Percentiles rank a stretch among this genome's conserved stretches.
phyloP scores from a whole-genome alignment of 768 basidiomycete species.

The Suillus ampliporus region DNA sequence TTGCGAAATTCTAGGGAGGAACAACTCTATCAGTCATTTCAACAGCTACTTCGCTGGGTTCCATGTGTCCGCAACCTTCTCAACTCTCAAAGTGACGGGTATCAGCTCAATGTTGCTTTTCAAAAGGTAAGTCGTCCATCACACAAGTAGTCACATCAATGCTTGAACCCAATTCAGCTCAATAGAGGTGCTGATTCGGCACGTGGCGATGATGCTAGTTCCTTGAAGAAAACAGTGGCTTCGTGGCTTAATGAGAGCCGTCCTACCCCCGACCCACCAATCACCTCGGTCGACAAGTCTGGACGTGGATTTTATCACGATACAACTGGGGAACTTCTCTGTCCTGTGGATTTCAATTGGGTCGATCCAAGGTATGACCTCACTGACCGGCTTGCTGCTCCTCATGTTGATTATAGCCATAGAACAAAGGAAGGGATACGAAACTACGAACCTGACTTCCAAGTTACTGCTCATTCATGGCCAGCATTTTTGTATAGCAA shows the following conservation, averaged over 20 bases:
- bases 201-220: conserved; percentile 16
- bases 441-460: conserved; percentile 16
- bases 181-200: conserved; percentile 20
- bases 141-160: background rate
- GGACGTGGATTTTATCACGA: conserved; percentile 7
- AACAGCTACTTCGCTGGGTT: conserved; percentile 16
- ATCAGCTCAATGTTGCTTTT: conserved; percentile 6
- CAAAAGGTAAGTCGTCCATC: conserved; percentile 10
- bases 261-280: background rate
- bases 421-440: conserved; percentile 2
- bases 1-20: background rate
- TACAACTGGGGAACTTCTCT: conserved; percentile 9
- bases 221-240: conserved; percentile 7
- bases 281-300: background rate
- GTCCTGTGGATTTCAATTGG: conserved; percentile 17
- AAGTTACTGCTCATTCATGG: conserved; percentile 24
- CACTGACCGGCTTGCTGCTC: background rate
- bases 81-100: background rate
- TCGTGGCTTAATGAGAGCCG: conserved; percentile 16
- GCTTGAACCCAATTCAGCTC: conserved; percentile 13
- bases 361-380: background rate
- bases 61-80: conserved; percentile 1
- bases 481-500: conserved; percentile 24
- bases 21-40: background rate
- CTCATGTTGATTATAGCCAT: background rate